A percentile compares a stretch with the other conserved stretches of the same genome.
Conservation (phyloP, 2,329 filamentous ascomycete species). For the Cryphonectria japonica region DNA sequence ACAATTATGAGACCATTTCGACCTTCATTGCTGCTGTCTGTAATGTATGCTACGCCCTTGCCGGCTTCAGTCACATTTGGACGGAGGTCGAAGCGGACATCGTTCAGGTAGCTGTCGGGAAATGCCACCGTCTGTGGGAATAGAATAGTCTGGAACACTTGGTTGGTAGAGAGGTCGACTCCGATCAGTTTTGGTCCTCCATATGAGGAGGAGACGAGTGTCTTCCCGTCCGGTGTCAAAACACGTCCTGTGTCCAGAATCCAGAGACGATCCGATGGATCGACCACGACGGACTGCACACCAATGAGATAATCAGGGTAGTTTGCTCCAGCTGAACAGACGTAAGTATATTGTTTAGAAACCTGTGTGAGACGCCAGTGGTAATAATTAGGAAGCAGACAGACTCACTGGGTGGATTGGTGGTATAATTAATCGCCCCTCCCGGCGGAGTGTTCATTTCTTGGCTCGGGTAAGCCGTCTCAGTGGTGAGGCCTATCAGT, state of each 20-base stretch:
- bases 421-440: conserved; percentile 55
- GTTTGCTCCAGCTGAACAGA: conserved; percentile 45
- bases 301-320: conserved; percentile 54
- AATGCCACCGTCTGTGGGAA: conserved; percentile 51
- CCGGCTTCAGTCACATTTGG: conserved; percentile 44
- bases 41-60: conserved; percentile 56
- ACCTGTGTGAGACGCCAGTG: not conserved
- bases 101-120: conserved; percentile 55
- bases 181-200: conserved; percentile 57
- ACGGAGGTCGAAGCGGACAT: conserved; percentile 57
- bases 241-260: conserved; percentile 55
- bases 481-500: conserved; percentile 32
- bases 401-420: conserved; percentile 41
- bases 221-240: conserved; percentile 39
- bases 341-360: no score
- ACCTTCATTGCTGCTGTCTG: conserved; percentile 52
- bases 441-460: conserved; percentile 49
- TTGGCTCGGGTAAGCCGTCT: conserved; percentile 34
- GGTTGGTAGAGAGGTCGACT: conserved; percentile 49
- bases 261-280: conserved; percentile 54
- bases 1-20: conserved; percentile 54
- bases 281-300: conserved; percentile 56
- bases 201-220: conserved; percentile 46
- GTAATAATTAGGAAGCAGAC: no score
- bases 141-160: conserved; percentile 53